Evolutionary conservation across 192 early-diverging fungal genomes (phyloP).

Genomic region (Gonapodya sp.): DNA sequence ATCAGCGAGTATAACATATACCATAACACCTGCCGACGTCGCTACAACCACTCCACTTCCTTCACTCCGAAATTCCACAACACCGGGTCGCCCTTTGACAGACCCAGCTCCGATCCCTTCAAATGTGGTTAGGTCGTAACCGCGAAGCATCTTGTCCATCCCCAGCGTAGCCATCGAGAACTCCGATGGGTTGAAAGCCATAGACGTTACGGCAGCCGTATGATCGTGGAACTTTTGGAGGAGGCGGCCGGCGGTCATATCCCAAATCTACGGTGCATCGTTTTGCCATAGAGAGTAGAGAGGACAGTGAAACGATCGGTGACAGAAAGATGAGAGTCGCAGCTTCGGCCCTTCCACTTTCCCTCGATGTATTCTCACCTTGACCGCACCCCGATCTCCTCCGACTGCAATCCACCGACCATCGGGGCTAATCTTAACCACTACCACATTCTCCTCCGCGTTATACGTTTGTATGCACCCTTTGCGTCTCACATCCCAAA

Average conservation of each 20-base stretch:
- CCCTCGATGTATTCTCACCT: too few species aligned
- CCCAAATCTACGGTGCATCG: conserved; percentile 10
- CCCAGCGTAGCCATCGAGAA: conserved; percentile 36
- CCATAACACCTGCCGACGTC: neutral
- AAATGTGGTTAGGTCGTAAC: conserved; percentile 49
- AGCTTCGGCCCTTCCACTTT: too few species aligned
- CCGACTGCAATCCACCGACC: conserved; percentile 40
- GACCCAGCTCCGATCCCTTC: conserved; percentile 20
- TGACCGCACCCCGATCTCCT: neutral
- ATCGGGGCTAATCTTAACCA: conserved; percentile 45
- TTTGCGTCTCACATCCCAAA: conserved; percentile 53
- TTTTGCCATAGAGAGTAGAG: neutral
- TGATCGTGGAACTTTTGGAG: conserved; percentile 12
- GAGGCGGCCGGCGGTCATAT: conserved; percentile 17
- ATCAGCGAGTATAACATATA: too few species aligned
- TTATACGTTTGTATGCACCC: conserved; percentile 53
- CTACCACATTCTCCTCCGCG: conserved; percentile 22
- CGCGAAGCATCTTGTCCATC: conserved; percentile 30
- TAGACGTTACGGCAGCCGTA: conserved; percentile 14
- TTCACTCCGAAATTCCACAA: neutral
- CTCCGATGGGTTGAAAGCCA: conserved; percentile 48
- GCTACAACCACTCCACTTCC: neutral
- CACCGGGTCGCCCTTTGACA: neutral
- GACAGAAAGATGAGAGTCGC: too few species aligned
- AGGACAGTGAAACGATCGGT: neutral